phyloP scores from a whole-genome alignment of 2,329 filamentous ascomycete genomes.

The Paecilomyces dactylethromorphus region DNA sequence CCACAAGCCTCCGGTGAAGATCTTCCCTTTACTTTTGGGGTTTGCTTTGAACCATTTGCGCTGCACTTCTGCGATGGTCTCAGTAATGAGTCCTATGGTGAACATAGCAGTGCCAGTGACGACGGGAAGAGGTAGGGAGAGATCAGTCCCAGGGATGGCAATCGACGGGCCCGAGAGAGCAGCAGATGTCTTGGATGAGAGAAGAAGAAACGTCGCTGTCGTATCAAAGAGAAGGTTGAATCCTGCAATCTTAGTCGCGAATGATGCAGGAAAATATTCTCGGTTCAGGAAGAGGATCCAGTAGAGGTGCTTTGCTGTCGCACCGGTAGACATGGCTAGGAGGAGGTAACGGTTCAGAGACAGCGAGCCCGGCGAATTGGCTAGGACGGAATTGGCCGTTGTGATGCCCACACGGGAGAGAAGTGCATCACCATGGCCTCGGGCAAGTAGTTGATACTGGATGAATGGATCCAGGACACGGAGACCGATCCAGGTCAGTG shows the following conservation, averaged over 20 bases:
- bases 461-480: background rate
- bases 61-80: slow-evolving; percentile 53
- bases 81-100: slow-evolving; percentile 45
- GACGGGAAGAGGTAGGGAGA: background rate
- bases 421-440: background rate
- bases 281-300: background rate
- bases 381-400: background rate
- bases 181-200: background rate
- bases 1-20: slow-evolving; percentile 46
- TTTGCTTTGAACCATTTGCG: slow-evolving; percentile 47
- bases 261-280: background rate
- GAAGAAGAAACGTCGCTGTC: background rate
- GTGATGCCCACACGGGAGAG: background rate
- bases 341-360: background rate
- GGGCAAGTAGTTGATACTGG: background rate
- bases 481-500: slow-evolving; percentile 15
- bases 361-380: background rate
- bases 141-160: background rate
- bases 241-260: background rate
- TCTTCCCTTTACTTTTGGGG: slow-evolving; percentile 46
- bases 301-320: background rate
- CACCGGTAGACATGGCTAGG: background rate
- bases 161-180: background rate
- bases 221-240: background rate
- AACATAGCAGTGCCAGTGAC: slow-evolving; percentile 42